Evolutionary conservation across 2,329 filamentous ascomycete genomes (phyloP), one percentile per base, ranked within the genome.

Genomic region (Xylariaceae sp.): DNA sequence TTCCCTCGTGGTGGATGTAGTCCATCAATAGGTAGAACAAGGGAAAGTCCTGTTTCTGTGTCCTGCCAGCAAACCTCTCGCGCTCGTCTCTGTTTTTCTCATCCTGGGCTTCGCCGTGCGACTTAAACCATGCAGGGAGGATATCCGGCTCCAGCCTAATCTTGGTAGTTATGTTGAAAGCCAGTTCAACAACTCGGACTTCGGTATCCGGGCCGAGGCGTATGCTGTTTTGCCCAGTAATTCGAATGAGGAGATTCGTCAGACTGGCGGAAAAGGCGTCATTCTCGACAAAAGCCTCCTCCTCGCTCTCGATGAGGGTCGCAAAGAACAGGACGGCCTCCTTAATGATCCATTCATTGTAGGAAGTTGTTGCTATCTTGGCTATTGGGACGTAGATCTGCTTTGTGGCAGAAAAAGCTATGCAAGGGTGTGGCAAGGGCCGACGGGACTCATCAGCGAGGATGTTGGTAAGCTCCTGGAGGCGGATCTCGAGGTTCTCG

Each of bases 101-200:
- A 53, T 63, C 69, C 45, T 45, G 65, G 18, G 34, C 15, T 2
- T 51, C 48, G 8, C 54, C 61, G 55, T 73, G 72, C 7, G 81
- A 79, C 50, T 85, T 86, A 67, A 98, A 98, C 93, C 93, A 98
- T 13, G 89, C 86, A 1, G 87, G 79, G 35, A 98, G 68, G 41
- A 97, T 91, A 44, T 83, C 78, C 4, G 93, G 90, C 53, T 94
- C 85, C 47, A 96, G 72, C 34, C 93, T 78, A 53, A 98, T 95
- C 73, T 97, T 97, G 52, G 93, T 94, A 16, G 93, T 89, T 52
- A 98, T 90, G 48, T 91, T 94, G 68, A 98, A 98, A 34, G 95
- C 78, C 42, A 98, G 71, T 68, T 98, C 91, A 38, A 97, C 87
- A 36, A 97, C 83, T 44, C 89, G 83, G 9, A 85, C 85, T 63